phyloP scores from a whole-genome alignment of 305 asterid genomes.

The Fraxinus xanthoxyloides region DNA sequence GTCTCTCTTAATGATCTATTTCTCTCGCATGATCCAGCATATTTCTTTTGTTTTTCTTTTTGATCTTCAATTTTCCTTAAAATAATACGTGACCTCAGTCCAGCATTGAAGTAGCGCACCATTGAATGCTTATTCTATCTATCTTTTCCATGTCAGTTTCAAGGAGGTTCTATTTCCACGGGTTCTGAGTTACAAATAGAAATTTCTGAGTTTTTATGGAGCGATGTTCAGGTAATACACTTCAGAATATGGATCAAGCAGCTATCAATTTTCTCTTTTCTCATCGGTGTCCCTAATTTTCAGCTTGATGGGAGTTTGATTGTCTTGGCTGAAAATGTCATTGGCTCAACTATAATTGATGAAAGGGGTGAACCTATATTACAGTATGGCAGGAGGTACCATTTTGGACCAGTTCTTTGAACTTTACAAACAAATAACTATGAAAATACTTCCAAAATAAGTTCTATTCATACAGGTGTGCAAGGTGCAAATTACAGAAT shows the following conservation, averaged over 20 bases:
- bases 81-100: background rate
- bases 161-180: slow-evolving; percentile 76
- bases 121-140: slow-evolving; percentile 15
- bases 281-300: slow-evolving; percentile 33
- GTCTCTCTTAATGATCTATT: background rate
- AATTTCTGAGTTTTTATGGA: slow-evolving; percentile 91
- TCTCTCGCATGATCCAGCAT: background rate
- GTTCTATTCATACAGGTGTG: slow-evolving; percentile 54
- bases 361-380: slow-evolving; percentile 63
- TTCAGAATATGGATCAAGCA: slow-evolving; percentile 11
- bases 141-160: slow-evolving; percentile 53
- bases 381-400: slow-evolving; percentile 83
- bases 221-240: slow-evolving; percentile 75
- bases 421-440: background rate
- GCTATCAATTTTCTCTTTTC: slow-evolving; percentile 8
- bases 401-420: slow-evolving; percentile 20
- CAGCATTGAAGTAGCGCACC: slow-evolving; percentile 7
- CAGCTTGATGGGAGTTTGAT: slow-evolving; percentile 77
- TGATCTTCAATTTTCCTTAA: background rate
- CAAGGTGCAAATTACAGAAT: slow-evolving; percentile 84
- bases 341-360: slow-evolving; percentile 57
- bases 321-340: slow-evolving; percentile 70
- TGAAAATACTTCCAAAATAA: slow-evolving; percentile 15
- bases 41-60: background rate
- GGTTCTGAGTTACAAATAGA: slow-evolving; percentile 91